A percentile compares a stretch with the other conserved stretches of the same genome.
phyloP scores from a whole-genome alignment of 2,329 filamentous ascomycete genomes.

The Hysterium pulicare region DNA sequence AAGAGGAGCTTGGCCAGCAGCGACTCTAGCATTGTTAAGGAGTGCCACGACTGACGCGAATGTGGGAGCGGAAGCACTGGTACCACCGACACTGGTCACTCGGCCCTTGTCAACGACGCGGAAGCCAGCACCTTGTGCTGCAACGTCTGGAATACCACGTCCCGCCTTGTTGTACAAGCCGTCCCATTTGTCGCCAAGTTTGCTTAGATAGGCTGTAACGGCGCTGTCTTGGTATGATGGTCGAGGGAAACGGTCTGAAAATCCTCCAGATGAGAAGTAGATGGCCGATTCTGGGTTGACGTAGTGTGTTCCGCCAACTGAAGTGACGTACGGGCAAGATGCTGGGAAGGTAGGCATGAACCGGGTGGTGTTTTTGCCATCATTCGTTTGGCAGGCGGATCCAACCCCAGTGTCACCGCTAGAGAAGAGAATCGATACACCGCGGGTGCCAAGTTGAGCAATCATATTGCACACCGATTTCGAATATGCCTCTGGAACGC shows the following conservation, averaged over 20 bases:
- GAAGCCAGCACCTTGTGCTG: conserved; percentile 37
- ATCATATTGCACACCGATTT: conserved; percentile 39
- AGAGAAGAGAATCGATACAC: conserved; percentile 39
- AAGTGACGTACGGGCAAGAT: conserved; percentile 47
- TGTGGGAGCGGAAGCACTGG: conserved; percentile 38
- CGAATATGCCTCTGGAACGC: conserved; percentile 34
- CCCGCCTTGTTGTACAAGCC: conserved; percentile 44
- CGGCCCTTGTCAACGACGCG: conserved; percentile 33
- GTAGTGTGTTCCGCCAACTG: conserved; percentile 42
- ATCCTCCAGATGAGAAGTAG: conserved; percentile 44
- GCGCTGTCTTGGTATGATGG: conserved; percentile 43
- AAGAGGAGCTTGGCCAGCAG: conserved; percentile 30
- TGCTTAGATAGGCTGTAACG: conserved; percentile 37
- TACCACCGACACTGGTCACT: conserved; percentile 33
- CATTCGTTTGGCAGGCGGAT: conserved; percentile 45
- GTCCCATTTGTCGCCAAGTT: conserved; percentile 37
- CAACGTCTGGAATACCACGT: conserved; percentile 45
- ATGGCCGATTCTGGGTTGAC: conserved; percentile 40
- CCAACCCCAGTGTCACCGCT: conserved; percentile 40
- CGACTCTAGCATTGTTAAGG: conserved; percentile 37
- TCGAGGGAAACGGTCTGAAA: conserved; percentile 42
- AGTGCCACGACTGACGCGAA: conserved; percentile 37
- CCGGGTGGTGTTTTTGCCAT: conserved; percentile 41
- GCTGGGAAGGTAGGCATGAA: conserved; percentile 48
- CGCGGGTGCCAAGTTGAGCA: conserved; percentile 38